Conservation (phyloP, 768 basidiomycete species). For the Piloderma croceum region DNA sequence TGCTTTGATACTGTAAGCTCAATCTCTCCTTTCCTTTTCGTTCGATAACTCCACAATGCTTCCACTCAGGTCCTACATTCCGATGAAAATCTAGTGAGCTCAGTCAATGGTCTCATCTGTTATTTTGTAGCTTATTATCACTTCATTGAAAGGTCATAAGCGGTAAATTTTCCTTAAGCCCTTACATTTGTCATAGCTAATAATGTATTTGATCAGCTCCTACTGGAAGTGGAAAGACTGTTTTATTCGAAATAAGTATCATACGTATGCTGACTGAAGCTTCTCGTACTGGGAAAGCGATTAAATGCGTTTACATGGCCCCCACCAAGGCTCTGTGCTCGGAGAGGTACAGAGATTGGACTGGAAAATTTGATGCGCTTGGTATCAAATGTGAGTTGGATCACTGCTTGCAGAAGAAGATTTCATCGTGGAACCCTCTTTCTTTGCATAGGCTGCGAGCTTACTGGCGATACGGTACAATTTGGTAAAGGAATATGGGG, state of each 20-base stretch:
- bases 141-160: conserved; percentile 56
- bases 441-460: conserved; percentile 60
- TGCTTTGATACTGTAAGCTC: conserved; percentile 68
- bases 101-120: background rate
- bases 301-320: conserved; percentile 86
- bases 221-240: conserved; percentile 95
- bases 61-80: conserved; percentile 61
- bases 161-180: conserved; percentile 35
- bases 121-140: conserved; percentile 9
- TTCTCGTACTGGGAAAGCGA: conserved; percentile 25
- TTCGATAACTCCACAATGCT: too few relatives aligned
- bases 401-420: background rate
- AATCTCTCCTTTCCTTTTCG: background rate
- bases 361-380: conserved; percentile 65
- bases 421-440: background rate
- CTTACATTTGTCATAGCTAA: conserved; percentile 3
- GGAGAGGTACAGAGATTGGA: conserved; percentile 84
- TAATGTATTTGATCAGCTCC: conserved; percentile 52
- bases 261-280: conserved; percentile 60
- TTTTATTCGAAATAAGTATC: conserved; percentile 87
- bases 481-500: conserved; percentile 64
- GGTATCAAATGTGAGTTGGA: conserved; percentile 63
- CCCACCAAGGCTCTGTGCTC: conserved; percentile 93
- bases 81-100: conserved; percentile 59
- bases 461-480: conserved; percentile 85